A percentile compares a stretch with the other conserved stretches of the same genome.
Conservation (phyloP, 2,329 filamentous ascomycete species). For the Alternaria sp. region DNA sequence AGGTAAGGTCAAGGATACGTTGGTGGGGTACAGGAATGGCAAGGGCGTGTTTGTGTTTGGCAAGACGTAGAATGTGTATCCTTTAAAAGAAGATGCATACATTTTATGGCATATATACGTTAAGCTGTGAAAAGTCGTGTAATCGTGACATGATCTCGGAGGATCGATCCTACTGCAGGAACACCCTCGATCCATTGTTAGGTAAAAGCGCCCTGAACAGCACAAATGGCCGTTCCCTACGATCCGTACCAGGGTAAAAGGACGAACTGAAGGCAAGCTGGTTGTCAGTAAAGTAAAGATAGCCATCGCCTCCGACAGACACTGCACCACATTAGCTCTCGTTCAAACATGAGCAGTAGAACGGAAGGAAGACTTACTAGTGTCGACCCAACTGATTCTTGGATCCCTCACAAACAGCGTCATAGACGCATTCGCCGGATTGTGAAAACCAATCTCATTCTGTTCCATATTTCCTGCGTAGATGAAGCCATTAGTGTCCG, state of each 20-base stretch:
- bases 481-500: slow-evolving; percentile 59
- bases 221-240: slow-evolving; percentile 55
- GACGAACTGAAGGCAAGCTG: slow-evolving; percentile 54
- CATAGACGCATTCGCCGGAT: slow-evolving; percentile 57
- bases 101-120: neutral
- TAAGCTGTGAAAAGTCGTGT: neutral
- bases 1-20: slow-evolving; percentile 79
- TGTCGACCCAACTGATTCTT: slow-evolving; percentile 62
- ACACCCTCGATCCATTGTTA: slow-evolving; percentile 54
- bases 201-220: slow-evolving; percentile 55
- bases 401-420: slow-evolving; percentile 57
- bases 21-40: slow-evolving; percentile 83
- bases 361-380: slow-evolving; percentile 38
- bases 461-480: slow-evolving; percentile 62
- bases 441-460: slow-evolving; percentile 53
- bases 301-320: slow-evolving; percentile 56
- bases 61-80: slow-evolving; percentile 38
- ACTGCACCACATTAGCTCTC: slow-evolving; percentile 29
- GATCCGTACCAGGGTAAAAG: slow-evolving; percentile 55
- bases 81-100: neutral
- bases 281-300: slow-evolving; percentile 64
- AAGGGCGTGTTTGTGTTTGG: slow-evolving; percentile 91
- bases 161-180: slow-evolving; percentile 23
- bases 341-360: neutral
- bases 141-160: neutral